A percentile compares a stretch with the other conserved stretches of the same genome.
phyloP scores from a whole-genome alignment of 345 rosid species.

The Salix caprea region DNA sequence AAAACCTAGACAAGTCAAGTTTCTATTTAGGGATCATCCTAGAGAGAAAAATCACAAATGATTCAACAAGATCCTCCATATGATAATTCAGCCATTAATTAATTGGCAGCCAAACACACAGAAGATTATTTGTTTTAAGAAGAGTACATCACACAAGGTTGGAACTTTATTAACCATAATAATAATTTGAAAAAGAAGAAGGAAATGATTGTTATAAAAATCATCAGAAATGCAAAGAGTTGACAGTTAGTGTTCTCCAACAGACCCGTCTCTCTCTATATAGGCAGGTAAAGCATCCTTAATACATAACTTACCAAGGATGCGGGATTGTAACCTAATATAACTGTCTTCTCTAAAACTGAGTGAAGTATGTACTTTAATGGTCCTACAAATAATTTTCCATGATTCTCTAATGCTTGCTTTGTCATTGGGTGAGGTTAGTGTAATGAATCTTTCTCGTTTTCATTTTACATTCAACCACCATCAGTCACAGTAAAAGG shows the following conservation, averaged over 20 bases:
- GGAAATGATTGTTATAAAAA: not conserved
- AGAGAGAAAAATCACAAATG: not conserved
- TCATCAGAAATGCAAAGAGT: not conserved
- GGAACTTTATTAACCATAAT: not conserved
- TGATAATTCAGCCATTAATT: not conserved
- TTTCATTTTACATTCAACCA: conserved; percentile 9
- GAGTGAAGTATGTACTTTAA: not conserved
- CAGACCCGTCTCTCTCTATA: not conserved
- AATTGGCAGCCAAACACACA: not conserved
- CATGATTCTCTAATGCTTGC: conserved; percentile 6
- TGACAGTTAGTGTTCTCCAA: not conserved
- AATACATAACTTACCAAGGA: not conserved
- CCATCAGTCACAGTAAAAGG: conserved; percentile 14
- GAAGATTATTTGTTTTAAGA: not conserved
- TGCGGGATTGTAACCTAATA: not conserved
- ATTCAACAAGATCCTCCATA: not conserved
- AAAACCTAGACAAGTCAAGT: not conserved
- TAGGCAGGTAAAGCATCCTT: not conserved
- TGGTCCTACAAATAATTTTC: conserved; percentile 2
- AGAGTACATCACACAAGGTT: not conserved
- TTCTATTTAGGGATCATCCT: not conserved
- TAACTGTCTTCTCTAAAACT: not conserved
- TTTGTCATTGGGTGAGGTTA: conserved; percentile 13
- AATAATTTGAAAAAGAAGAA: not conserved
- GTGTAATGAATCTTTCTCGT: not conserved